Evolutionary conservation across 495 filamentous ascomycete species (phyloP), one percentile per base, ranked within the genome.

Genomic region (Copromyces sp.): DNA sequence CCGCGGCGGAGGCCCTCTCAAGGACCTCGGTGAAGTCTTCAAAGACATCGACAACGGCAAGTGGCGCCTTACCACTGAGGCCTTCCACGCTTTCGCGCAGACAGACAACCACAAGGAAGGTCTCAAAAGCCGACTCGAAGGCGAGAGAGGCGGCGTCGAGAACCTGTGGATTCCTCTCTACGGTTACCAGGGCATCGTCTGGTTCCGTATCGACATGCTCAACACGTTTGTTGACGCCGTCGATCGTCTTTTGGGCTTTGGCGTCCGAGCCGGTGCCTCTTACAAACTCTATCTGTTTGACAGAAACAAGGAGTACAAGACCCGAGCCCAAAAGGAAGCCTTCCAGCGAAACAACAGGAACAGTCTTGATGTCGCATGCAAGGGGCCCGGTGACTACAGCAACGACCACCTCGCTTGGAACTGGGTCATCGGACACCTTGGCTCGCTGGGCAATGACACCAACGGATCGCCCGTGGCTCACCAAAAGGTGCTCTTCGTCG

Each of bases 201-300:
- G 74, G 75, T 81, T 77, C 39, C 72, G 47, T 9, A 9, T 72
- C 39, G 65, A 69, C 65, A 38, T 35, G 3, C 39, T 78, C 41
- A 44, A 78, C 70, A 77, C 71, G 29, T 81, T 77, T 61, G 74
- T 81, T 72, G 79, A 81, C 68, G 79, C 79, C 2, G 75, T 81
- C 20, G 77, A 78, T 53, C 75, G 79, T 12, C 75, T 81, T 12
- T 69, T 81, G 17, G 32, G 74, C 42, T 74, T 78, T 9, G 77
- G 78, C 39, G 74, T 69, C 61, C 70, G 75, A 3, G 74, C 74
- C 5, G 78, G 78, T 8, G 70, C 77, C 9, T 61, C 65, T 0
- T 79, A 80, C 74, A 75, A 59, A 4, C 70, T 81, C 41, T 75
- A 73, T 39, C 2, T 78, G 0, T 39, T 75, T 32, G 78, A 80